phyloP scores from a whole-genome alignment of 805 yeast species.

The Sungouiella blattae region DNA sequence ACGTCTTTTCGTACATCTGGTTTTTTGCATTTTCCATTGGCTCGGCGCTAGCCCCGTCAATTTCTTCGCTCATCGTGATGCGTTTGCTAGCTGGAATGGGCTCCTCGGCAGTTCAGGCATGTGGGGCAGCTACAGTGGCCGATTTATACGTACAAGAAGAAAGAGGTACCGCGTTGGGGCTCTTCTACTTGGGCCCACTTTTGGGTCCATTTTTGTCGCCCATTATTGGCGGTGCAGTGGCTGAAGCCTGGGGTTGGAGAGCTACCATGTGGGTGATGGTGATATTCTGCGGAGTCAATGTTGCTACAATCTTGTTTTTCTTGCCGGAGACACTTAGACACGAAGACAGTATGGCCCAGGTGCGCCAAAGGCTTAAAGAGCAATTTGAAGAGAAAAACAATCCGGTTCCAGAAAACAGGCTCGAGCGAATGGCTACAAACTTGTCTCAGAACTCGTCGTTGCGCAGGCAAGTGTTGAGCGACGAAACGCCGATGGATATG shows the following conservation, averaged over 20 bases:
- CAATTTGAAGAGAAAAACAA: constrained; percentile 4
- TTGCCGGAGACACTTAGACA: constrained; percentile 79
- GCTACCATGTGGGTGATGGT: constrained; percentile 85
- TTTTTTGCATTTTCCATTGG: constrained; percentile 70
- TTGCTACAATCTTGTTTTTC: constrained; percentile 46
- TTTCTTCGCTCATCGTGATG: constrained; percentile 61
- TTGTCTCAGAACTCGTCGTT: constrained; percentile 20
- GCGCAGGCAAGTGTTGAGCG: constrained; percentile 13
- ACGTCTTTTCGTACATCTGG: constrained; percentile 61
- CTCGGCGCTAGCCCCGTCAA: constrained; percentile 59
- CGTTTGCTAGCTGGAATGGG: constrained; percentile 78
- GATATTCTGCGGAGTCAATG: constrained; percentile 56
- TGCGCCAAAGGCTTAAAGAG: constrained; percentile 19
- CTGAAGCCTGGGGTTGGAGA: constrained; percentile 77
- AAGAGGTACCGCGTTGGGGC: constrained; percentile 78
- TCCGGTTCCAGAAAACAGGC: constrained; percentile 14
- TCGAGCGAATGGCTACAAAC: constrained; percentile 33
- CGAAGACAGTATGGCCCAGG: constrained; percentile 56
- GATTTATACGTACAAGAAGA: constrained; percentile 65
- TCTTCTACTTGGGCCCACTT: constrained; percentile 76
- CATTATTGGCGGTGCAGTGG: constrained; percentile 70
- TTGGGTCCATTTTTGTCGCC: constrained; percentile 81
- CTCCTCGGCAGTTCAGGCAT: constrained; percentile 75
- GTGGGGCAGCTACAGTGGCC: constrained; percentile 85
- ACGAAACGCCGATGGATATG: constrained; percentile 37